Evolutionary conservation across 306 rosid species (phyloP).

Genomic region (Vigna angularis): DNA sequence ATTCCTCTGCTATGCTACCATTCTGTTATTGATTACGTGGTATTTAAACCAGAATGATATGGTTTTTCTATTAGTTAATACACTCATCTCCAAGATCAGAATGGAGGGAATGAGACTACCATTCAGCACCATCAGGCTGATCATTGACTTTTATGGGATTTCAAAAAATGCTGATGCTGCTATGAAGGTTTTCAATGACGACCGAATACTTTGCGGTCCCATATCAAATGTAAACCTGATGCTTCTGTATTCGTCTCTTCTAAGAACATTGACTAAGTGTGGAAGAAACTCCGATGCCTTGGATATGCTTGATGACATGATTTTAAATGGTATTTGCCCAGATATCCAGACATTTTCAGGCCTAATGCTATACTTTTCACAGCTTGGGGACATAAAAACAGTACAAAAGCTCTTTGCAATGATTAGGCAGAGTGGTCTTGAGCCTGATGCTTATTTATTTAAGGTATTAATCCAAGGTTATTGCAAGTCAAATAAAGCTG

Average conservation of each 20-base stretch:
- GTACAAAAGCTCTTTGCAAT: slow-evolving; percentile 74
- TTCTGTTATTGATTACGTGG: no score
- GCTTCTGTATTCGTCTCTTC: slow-evolving; percentile 79
- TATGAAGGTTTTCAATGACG: slow-evolving; percentile 67
- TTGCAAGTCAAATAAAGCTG: slow-evolving; percentile 77
- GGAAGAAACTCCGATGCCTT: slow-evolving; percentile 63
- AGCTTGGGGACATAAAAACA: slow-evolving; percentile 66
- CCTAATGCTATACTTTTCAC: slow-evolving; percentile 71
- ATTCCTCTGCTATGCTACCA: no score
- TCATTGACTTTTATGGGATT: slow-evolving; percentile 79
- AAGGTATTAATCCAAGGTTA: slow-evolving; percentile 81
- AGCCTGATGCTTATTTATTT: slow-evolving; percentile 72
- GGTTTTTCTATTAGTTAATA: no score
- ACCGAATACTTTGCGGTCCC: slow-evolving; percentile 64
- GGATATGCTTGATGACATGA: slow-evolving; percentile 82
- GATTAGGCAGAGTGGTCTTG: slow-evolving; percentile 73
- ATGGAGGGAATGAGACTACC: slow-evolving; percentile 78
- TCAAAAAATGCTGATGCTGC: slow-evolving; percentile 85
- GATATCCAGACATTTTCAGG: slow-evolving; percentile 85
- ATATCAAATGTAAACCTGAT: slow-evolving; percentile 64
- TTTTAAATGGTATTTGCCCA: slow-evolving; percentile 64
- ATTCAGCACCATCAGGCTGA: slow-evolving; percentile 71
- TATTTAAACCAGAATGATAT: no score
- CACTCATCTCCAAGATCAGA: slow-evolving; percentile 68
- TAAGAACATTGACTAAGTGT: slow-evolving; percentile 76